Evolutionary conservation across 345 rosid genomes (phyloP), one percentile per base, ranked within the genome.

Genomic region (Populus deltoides): DNA sequence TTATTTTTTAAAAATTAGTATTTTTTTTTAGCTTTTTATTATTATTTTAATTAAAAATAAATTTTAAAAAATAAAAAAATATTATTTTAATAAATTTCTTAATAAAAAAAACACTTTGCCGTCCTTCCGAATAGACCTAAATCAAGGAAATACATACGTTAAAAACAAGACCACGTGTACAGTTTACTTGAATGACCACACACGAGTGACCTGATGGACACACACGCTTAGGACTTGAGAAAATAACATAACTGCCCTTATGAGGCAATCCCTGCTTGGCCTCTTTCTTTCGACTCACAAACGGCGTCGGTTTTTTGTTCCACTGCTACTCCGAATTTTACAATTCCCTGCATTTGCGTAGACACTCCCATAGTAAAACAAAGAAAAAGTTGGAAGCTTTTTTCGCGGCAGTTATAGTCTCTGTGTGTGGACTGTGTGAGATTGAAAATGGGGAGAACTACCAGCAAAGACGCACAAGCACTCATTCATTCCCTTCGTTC

Each of bases 401-500:
- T 41, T 41, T 41, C 8, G 63, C 63, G 6, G 27, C 10, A 29
- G 35, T 18, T n/a, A 41, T 41, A 33, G 33, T 27, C 27, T 4
- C 31, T 20, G 24, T 9, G 53, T 18, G 68, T 10, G 3, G 45
- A 41, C 45, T 41, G 45, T 41, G 45, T 41, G 45, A 10, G 72
- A 10, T 31, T 25, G 9, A 49, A 36, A 80, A 92, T 92, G 97
- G 95, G 74, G 85, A 86, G 89, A 87, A 84, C 91, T 15, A 86
- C 91, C 0, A 79, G 86, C 77, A 92, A 83, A 75, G 94, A 91
- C 41, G 92, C 97, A 65, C 92, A 87, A 71, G 93, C 92, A 61
- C 92, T 92, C 6, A 86, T 91, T 71, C 90, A 81, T 0, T 90
- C 95, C 66, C 95, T 92, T 77, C 90, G 90, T 29, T 87, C 97